Evolutionary conservation across 345 rosid genomes (phyloP).

Genomic region (Crucihimalaya himalaica): DNA sequence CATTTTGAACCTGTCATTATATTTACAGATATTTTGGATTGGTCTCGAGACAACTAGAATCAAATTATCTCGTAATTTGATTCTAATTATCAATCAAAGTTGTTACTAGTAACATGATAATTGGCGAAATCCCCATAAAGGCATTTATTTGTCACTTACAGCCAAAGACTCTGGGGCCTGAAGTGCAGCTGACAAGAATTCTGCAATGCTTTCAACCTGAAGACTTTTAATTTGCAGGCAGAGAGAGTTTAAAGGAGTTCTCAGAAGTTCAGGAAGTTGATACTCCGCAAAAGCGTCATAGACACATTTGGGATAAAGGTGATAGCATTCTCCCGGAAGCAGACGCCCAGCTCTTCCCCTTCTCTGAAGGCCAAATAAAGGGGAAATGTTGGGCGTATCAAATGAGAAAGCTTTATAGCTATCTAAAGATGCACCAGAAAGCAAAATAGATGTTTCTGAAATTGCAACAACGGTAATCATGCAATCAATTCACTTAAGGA

Average conservation of each 20-base stretch:
- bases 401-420: conserved; percentile 18
- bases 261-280: conserved; percentile 97
- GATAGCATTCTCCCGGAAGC: conserved; percentile 94
- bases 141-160: conserved; percentile 54
- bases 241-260: conserved; percentile 98
- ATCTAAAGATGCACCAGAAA: conserved; percentile 3
- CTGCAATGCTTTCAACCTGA: conserved; percentile 86
- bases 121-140: background rate
- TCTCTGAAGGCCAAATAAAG: conserved; percentile 56
- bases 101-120: background rate
- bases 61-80: background rate
- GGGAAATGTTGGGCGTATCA: background rate
- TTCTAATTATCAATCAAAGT: background rate
- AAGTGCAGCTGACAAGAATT: conserved; percentile 90
- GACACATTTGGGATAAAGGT: conserved; percentile 84
- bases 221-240: conserved; percentile 98
- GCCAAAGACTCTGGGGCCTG: conserved; percentile 92
- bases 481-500: background rate
- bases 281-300: conserved; percentile 95
- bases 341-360: conserved; percentile 98
- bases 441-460: conserved; percentile 18
- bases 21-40: background rate
- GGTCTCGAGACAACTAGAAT: background rate
- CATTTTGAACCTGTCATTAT: conserved; percentile 83
- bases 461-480: conserved; percentile 7